Base-by-base conservation (phyloP, 371 early-diverging fungal species). In the Mortierella sp. region DNA sequence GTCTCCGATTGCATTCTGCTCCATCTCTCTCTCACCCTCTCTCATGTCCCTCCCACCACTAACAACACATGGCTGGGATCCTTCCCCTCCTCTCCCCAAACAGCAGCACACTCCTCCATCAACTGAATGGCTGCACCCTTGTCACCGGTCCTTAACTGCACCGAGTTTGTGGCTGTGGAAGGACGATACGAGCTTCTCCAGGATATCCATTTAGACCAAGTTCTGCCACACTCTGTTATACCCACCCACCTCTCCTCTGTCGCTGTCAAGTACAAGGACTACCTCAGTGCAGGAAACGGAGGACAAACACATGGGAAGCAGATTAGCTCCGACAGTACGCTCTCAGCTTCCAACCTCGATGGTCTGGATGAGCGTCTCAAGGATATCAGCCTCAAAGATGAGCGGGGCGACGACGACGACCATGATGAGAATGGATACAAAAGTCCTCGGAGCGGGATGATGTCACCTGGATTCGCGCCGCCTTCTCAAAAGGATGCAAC, bases 241-340 rank as follows among this genome's bases (percentile, higher is more conserved):
- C 85, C 86, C 10, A 85, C 87, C 1, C 80, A 81, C 16, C 84
- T 83, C 27, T 86, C 83, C 21, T 60, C 86, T n/a, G 81, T 88
- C 19, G 82, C 85, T 17, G 85, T 88, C 51, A 88, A 88, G 71
- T 87, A 85, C 68, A 86, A 85, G 50, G 85, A 86, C 53, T 76
- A 76, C 45, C 43, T 53, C 28, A 63, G 51, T 60, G 22, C 57
- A 63, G 45, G 40, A 53, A 49, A 24, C 54, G 37, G 44, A n/a
- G 19, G 27, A 41, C 49, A 41, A 31, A 53, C 46, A 22, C 77
- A 76, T 50, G 62, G 58, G 22, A 76, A 76, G 34, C 69, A 76
- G 48, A 57, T 57, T 24, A 76, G 66, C 54, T 44, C 74, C 14
- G 71, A 69, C 44, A 66, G 57, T 48, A 60, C 64, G 24, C 55